Evolutionary conservation across 305 asterid genomes (phyloP).

Genomic region (Lippia alba): DNA sequence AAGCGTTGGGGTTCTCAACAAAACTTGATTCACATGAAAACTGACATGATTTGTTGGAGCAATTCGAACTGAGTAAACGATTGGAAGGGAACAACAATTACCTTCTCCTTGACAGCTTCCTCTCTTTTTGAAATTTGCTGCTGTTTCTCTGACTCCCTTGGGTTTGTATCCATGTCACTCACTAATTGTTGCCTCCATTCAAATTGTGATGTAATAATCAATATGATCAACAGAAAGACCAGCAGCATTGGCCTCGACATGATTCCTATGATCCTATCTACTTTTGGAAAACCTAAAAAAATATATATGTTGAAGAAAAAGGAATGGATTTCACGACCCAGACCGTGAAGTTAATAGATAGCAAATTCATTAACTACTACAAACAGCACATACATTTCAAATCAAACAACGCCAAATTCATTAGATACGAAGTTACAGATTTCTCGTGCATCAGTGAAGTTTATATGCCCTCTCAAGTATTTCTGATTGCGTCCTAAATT

Average conservation of each 20-base stretch:
- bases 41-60: constrained; percentile 6
- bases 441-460: no score
- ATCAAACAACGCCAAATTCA: neutral
- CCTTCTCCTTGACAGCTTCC: constrained; percentile 90
- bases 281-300: constrained; percentile 47
- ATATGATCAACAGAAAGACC: constrained; percentile 70
- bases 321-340: constrained; percentile 25
- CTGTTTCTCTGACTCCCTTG: constrained; percentile 74
- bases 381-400: constrained; percentile 15
- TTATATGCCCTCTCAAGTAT: no score
- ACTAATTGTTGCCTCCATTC: constrained; percentile 90
- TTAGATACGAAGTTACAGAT: neutral
- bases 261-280: constrained; percentile 39
- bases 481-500: no score
- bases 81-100: constrained; percentile 35
- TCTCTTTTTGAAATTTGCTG: constrained; percentile 66
- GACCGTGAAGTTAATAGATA: constrained; percentile 4
- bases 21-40: constrained; percentile 6
- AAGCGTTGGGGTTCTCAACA: neutral
- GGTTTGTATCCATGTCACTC: constrained; percentile 65
- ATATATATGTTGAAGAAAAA: constrained; percentile 8
- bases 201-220: constrained; percentile 81
- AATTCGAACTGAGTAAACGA: neutral
- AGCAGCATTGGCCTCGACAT: constrained; percentile 89
- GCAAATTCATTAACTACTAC: constrained; percentile 7